Evolutionary conservation across 129 eudicot genomes (phyloP).

Genomic region (Flaveria robusta): DNA sequence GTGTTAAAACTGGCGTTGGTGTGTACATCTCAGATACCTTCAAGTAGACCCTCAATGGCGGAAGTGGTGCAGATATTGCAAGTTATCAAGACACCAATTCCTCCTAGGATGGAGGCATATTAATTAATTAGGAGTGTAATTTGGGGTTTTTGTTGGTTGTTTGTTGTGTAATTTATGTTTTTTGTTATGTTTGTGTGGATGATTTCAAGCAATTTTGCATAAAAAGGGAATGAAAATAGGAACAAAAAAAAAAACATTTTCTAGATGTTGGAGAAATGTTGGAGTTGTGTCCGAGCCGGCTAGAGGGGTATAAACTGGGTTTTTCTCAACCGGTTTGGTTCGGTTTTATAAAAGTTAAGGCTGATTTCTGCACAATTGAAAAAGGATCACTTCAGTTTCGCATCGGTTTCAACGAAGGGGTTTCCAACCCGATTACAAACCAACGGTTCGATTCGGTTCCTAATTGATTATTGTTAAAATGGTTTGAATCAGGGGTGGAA

Average conservation of each 20-base stretch:
- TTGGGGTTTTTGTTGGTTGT: slow-evolving; percentile 2
- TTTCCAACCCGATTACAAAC: too few relatives aligned
- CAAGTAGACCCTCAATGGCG: slow-evolving; percentile 93
- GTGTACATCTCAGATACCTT: slow-evolving; percentile 95
- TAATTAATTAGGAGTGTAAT: slow-evolving; percentile 21
- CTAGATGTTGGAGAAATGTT: too few relatives aligned
- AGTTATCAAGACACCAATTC: slow-evolving; percentile 82
- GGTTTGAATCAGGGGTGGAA: too few relatives aligned
- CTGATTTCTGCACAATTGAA: too few relatives aligned
- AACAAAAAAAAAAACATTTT: background rate
- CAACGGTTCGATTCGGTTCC: too few relatives aligned
- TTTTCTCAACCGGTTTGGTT: too few relatives aligned
- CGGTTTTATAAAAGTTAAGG: too few relatives aligned
- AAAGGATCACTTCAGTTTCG: too few relatives aligned
- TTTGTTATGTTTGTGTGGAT: slow-evolving; percentile 13
- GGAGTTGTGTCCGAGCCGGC: too few relatives aligned
- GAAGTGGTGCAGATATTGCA: slow-evolving; percentile 93
- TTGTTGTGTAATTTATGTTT: slow-evolving; percentile 18
- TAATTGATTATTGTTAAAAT: too few relatives aligned
- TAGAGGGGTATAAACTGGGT: too few relatives aligned
- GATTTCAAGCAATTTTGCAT: slow-evolving; percentile 8
- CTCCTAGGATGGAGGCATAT: slow-evolving; percentile 52
- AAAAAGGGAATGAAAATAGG: background rate
- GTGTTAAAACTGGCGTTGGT: slow-evolving; percentile 85
- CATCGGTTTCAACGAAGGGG: too few relatives aligned